Base-by-base conservation (phyloP, 805 yeast species). In the Kodamaea sagamina region DNA sequence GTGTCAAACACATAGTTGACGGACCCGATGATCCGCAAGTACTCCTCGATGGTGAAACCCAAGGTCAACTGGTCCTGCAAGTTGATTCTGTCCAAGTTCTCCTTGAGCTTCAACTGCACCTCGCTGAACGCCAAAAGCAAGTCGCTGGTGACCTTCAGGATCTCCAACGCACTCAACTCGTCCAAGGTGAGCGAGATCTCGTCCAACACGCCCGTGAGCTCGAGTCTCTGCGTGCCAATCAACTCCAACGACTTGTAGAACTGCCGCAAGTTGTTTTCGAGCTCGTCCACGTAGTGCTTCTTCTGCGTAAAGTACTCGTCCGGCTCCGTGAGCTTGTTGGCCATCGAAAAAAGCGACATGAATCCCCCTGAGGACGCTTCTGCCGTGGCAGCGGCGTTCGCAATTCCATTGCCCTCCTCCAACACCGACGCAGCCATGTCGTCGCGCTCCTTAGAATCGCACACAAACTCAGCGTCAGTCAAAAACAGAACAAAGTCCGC, bases 31-130 rank as follows among this genome's bases (percentile, higher is more conserved):
- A 83, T 69, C 39, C 98, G 75, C 38, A 82, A 70, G 59, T 93
- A 90, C 59, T 90, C 97, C 59, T 92, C 97, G 29, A 92, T 68
- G 0, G 96, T 87, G 18, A 86, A 78, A 1, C 96, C 96, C 36
- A 92, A 67, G 0, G 96, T 89, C 48, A 92, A 68, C 55, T 89
- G 79, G 52, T 92, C 97, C 61, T 88, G 96, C 63, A 86, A 63
- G 46, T 89, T 82, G 47, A 85, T 81, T 47, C 97, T 77, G 49
- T 82, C 89, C 36, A 88, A 68, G 36, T 87, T 72, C 41, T 87
- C 92, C 52, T 81, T 81, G 18, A 90, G 75, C 49, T 86, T 78
- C 25, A 68, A 55, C 57, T 90, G 92, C 6, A 87, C 78, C 25
- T 80, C 81, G 27, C 89, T 81, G 61, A 90, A 89, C 44, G 82